Base-by-base conservation (phyloP, 75 land plant species). In the Adiantum capillusveneris region DNA sequence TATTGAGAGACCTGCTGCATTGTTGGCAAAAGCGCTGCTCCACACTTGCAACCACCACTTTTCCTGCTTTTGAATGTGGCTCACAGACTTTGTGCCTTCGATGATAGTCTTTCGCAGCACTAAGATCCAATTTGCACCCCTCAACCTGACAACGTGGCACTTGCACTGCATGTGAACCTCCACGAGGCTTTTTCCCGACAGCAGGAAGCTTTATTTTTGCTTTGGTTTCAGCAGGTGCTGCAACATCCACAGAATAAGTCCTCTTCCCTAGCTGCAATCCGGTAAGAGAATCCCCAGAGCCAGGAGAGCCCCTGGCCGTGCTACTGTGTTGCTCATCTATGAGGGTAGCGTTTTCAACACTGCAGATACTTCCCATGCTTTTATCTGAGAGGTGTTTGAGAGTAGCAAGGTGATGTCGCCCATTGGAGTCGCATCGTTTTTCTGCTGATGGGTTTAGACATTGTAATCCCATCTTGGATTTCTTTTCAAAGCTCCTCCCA, bases 21-120 rank as follows among this genome's bases (percentile, higher is more conserved):
- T 86, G 90, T 48, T 86, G 90, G 55, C 90, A 86, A 39, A 86
- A 86, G 1, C 90, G 65, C 58, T 81, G 85, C 52, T 75, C 75
- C 17, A 58, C 41, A 6, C 85, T 81, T 11, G 53, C 62, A 18
- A 76, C 80, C 6, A 71, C 51, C 0, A 75, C 85, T 25, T 56
- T 78, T 9, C 81, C 69, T 24, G 83, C 80, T 48, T 84, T 84
- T 7, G 87, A 80, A 59, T 84, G 87, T 59, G 62, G 53, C 61
- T 84, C 87, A 53, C 87, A 84, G 6, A 84, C 87, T 62, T 72
- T 84, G 57, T 84, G 87, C 36, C 87, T 52, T 44, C 76, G 60
- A 54, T 86, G 85, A 44, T 86, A 86, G 30, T 86, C 80, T 75
- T 82, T 81, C 22, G 78, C 74, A 43, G 73, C 54, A 17, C 44